A percentile compares a stretch with the other conserved stretches of the same genome.
phyloP scores from a whole-genome alignment of 2,329 filamentous ascomycete species.

The Thermothelomyces thermophilus region DNA sequence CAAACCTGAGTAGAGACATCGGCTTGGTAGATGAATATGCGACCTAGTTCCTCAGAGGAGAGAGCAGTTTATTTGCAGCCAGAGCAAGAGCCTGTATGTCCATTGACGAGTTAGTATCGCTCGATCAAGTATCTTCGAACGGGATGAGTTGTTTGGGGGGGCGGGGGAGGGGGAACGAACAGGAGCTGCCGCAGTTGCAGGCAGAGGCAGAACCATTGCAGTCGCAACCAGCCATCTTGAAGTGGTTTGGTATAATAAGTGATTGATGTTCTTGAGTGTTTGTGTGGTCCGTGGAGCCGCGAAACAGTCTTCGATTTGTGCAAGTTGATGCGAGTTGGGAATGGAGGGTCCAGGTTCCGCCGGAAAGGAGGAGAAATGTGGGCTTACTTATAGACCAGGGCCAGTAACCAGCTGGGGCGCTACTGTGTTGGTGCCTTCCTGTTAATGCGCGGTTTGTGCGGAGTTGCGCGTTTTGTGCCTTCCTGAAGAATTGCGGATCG shows the following conservation, averaged over 20 bases:
- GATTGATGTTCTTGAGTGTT: neutral
- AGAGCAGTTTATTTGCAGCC: conserved; percentile 1
- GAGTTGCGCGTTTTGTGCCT: conserved; percentile 15
- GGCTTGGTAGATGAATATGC: neutral
- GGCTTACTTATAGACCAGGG: conserved; percentile 11
- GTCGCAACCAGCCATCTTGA: conserved; percentile 20
- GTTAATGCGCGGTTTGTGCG: conserved; percentile 22
- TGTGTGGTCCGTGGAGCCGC: no score
- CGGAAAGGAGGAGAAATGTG: neutral
- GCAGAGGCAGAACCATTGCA: conserved; percentile 17
- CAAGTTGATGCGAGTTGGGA: neutral
- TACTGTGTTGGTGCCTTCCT: neutral
- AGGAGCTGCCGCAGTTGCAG: conserved; percentile 23
- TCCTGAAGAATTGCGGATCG: conserved; percentile 1
- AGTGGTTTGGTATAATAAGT: neutral
- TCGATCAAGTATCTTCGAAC: no score
- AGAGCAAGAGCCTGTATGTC: conserved; percentile 20
- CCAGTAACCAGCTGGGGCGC: neutral
- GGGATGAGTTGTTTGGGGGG: no score
- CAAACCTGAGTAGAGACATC: neutral
- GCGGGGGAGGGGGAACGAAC: conserved; percentile 18
- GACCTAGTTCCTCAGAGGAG: neutral
- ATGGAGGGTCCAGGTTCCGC: neutral
- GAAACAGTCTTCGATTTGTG: no score
- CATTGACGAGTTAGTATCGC: neutral